Percentiles rank a stretch among this genome's conserved stretches.
Conservation (phyloP, 495 filamentous ascomycete species). For the Xylaria sp. region DNA sequence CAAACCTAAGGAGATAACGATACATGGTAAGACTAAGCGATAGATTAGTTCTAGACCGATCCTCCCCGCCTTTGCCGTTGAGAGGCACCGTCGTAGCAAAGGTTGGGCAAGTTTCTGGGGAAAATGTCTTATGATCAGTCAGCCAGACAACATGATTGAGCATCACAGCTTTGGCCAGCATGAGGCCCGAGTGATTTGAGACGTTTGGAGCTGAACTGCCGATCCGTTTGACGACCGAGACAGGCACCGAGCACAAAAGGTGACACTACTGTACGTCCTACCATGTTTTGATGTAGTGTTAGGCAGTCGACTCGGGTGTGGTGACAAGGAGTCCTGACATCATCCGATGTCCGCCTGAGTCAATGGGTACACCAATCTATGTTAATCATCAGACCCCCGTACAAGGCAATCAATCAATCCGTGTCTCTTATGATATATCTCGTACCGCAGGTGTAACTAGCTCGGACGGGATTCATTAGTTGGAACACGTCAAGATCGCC, state of each 20-base stretch:
- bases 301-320: neutral
- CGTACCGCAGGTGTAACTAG: neutral
- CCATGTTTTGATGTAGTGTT: slow-evolving; percentile 7
- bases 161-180: slow-evolving; percentile 4
- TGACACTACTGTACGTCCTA: slow-evolving; percentile 12
- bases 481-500: slow-evolving; percentile 25
- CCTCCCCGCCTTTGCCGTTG: slow-evolving; percentile 11
- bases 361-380: neutral
- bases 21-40: slow-evolving; percentile 6
- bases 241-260: slow-evolving; percentile 11
- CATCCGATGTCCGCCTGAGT: slow-evolving; percentile 6
- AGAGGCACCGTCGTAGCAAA: neutral
- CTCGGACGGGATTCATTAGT: slow-evolving; percentile 2
- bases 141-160: neutral
- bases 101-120: neutral
- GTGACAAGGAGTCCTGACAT: slow-evolving; percentile 7
- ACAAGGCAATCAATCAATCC: slow-evolving; percentile 1
- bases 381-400: slow-evolving; percentile 13
- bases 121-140: slow-evolving; percentile 9
- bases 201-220: slow-evolving; percentile 4
- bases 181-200: neutral
- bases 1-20: neutral
- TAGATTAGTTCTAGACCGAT: slow-evolving; percentile 7
- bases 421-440: neutral
- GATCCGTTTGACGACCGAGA: neutral